Evolutionary conservation across 176 grass and related monocot genomes (phyloP), one percentile per base, ranked within the genome.

Genomic region (Oryza meridionalis): DNA sequence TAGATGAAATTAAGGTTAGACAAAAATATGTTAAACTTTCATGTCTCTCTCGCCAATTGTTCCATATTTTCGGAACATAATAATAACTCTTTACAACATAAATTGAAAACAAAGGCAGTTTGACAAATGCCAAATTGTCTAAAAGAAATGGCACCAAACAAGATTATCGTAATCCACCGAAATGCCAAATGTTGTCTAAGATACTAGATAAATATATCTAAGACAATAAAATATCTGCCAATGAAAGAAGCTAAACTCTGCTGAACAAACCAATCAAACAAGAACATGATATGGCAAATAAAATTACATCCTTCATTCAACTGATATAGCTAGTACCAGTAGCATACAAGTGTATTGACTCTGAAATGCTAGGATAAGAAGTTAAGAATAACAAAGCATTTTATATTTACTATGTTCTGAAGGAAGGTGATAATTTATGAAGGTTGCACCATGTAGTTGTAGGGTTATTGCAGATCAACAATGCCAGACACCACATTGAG

Each of bases 401-500:
- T 9, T 58, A 19, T 58, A 62, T 62, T 24, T 62, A 62, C 7
- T 24, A 62, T 0, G n/a, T 11, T n/a, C 21, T 62, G 8, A 62
- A 24, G n/a, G n/a, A 24, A 62, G 11, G 19, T 15, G 35, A 29
- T 32, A 81, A 43, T 71, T 17, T 38, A 24, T 40, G 58, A 27
- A 70, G 17, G 31, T 62, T 62, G 58, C 58, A 62, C 2, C 6
- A 62, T 62, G 58, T 11, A 24, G 21, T 32, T 50, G 5, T 69
- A 53, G 29, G 45, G 27, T 49, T 69, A 69, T 51, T 4, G 8
- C 8, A 22, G 5, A 35, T 67, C 25, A 75, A 72, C 15, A 83
- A 66, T 25, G 50, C 24, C 81, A 75, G 42, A 59, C 35, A 81
- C 32, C 50, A 59, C 47, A 71, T 59, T 81, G 33, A 72, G 7